A percentile compares a stretch with the other conserved stretches of the same genome.
phyloP scores from a whole-genome alignment of 1,284 basidiomycete species.

The Malassezia restricta region DNA sequence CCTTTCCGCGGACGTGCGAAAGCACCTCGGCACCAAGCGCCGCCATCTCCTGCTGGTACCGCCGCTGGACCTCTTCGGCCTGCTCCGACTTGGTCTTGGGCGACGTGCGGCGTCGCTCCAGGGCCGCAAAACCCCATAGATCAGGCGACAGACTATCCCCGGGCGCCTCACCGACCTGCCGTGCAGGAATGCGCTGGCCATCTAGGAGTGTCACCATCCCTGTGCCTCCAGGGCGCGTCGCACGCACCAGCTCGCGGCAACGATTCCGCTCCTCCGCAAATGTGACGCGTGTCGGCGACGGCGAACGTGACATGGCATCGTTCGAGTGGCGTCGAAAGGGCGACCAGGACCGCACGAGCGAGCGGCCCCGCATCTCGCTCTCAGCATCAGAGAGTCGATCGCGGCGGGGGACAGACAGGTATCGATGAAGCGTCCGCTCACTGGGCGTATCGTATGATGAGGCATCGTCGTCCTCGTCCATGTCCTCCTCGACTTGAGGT shows the following conservation, averaged over 20 bases:
- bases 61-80: constrained; percentile 31
- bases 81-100: constrained; percentile 15
- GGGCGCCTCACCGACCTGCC: constrained; percentile 26
- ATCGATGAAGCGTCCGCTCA: not conserved
- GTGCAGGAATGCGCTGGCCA: constrained; percentile 37
- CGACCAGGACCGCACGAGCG: not conserved
- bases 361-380: not conserved
- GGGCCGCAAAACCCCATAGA: constrained; percentile 41
- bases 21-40: constrained; percentile 39
- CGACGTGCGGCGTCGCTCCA: constrained; percentile 23
- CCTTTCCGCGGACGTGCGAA: constrained; percentile 22
- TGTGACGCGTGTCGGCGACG: not conserved
- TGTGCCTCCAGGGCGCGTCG: constrained; percentile 38
- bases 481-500: not conserved
- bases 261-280: constrained; percentile 22
- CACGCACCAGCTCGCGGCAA: constrained; percentile 30
- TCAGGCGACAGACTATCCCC: constrained; percentile 23
- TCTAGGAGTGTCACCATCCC: constrained; percentile 44
- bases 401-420: not conserved
- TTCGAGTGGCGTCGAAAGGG: not conserved
- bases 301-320: not conserved
- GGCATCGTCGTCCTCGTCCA: not conserved
- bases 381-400: not conserved
- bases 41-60: constrained; percentile 37
- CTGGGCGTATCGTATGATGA: not conserved